Evolutionary conservation across 2,329 filamentous ascomycete species (phyloP), one percentile per base, ranked within the genome.

Genomic region (Fusarium sublunatum): DNA sequence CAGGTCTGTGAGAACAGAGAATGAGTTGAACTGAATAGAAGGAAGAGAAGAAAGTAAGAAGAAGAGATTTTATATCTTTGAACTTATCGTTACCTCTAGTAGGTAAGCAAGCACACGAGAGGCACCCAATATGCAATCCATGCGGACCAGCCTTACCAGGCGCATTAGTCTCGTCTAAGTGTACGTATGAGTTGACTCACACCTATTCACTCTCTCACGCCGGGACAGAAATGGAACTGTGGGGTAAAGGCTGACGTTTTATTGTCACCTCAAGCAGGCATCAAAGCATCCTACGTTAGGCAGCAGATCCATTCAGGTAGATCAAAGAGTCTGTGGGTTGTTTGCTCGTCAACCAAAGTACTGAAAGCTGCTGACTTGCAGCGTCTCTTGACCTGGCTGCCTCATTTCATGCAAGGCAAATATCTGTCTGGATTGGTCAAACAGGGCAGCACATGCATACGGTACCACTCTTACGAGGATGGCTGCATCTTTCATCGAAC

Each of bases 1-100:
- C 35, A 46, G 39, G 31, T 22, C 48, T 65, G 61, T n/a, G 29
- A 46, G 34, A 43, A 38, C 41, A 61, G 32, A 39, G 40, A 44
- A 46, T 46, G 24, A 49, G 29, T n/a, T 40, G 31, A 22, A 26
- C 29, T 24, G 43, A 11, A 22, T 29, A 13, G 5, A 39, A 24
- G 12, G 10, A 12, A 46, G 45, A 48, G 22, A 39, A 10, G 31
- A 38, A 11, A 12, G 42, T 8, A 8, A n/a, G 38, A 36, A 3
- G 34, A 39, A 25, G 47, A 49, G 45, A 22, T 46, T 60, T 66
- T 66, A 65, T 64, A 64, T 28, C 32, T 40, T 39, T 56, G n/a
- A 4, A 35, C 19, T 19, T 19, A 19, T 19, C 19, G 19, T 19
- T 32, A 13, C 15, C 35, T 38, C 22, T n/a, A 29, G 19, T 19